Percentiles rank a stretch among this genome's conserved stretches.
Evolutionary conservation across 371 early-diverging fungal genomes (phyloP).

Genomic region (Mortierella polycephala): DNA sequence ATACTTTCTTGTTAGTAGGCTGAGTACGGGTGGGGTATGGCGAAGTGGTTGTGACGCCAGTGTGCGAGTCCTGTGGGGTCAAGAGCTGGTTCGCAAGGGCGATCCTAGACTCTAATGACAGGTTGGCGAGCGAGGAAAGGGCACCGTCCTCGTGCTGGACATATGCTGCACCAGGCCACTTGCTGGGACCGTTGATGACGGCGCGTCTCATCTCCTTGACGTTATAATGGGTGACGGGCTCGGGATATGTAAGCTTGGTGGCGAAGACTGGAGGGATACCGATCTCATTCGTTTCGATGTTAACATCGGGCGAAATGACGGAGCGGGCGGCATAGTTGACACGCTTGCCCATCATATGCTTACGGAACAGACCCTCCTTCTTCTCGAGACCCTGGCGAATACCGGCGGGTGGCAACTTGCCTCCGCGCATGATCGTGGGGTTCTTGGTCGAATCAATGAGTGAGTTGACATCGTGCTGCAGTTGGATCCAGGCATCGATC

Average conservation of each 20-base stretch:
- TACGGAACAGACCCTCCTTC: conserved; percentile 99
- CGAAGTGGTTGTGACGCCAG: conserved; percentile 58
- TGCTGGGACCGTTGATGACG: conserved; percentile 98
- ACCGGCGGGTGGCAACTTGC: conserved; percentile 79
- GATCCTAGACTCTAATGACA: conserved; percentile 91
- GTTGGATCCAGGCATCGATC: conserved; percentile 81
- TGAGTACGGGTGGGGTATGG: conserved; percentile 71
- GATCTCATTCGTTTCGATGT: conserved; percentile 98
- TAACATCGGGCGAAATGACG: conserved; percentile 99
- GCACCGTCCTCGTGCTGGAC: conserved; percentile 96
- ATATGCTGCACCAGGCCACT: conserved; percentile 98
- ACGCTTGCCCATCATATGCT: conserved; percentile 99
- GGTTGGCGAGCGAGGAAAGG: conserved; percentile 79
- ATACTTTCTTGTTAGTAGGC: conserved; percentile 94
- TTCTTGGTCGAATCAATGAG: conserved; percentile 94
- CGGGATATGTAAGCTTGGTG: conserved; percentile 96
- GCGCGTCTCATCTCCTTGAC: conserved; percentile 90
- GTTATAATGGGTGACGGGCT: conserved; percentile 97
- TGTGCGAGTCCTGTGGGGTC: conserved; percentile 78
- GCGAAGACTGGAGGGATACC: conserved; percentile 99
- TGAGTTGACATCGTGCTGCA: conserved; percentile 92
- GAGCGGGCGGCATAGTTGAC: conserved; percentile 99
- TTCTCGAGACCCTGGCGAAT: conserved; percentile 98
- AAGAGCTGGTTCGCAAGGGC: conserved; percentile 97
- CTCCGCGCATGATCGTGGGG: conserved; percentile 62